Evolutionary conservation across 164 flowering plant genomes (phyloP).

Genomic region (Berberis thunbergii): DNA sequence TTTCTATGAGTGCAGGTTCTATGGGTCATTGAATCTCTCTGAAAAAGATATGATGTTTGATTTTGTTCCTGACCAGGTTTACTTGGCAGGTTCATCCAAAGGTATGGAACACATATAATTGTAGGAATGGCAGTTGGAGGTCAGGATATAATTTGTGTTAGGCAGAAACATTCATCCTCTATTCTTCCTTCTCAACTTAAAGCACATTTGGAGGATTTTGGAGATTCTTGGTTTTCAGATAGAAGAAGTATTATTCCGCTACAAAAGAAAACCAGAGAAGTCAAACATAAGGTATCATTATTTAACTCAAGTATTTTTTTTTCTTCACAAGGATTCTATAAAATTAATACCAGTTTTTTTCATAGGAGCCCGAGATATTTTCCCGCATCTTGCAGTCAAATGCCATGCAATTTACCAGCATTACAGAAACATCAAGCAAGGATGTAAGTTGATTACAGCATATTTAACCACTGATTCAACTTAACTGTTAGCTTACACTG

Average conservation of each 20-base stretch:
- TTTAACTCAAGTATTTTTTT: background rate
- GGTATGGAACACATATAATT: slow-evolving; percentile 82
- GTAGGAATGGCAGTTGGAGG: slow-evolving; percentile 88
- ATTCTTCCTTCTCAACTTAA: slow-evolving; percentile 68
- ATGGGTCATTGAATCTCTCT: background rate
- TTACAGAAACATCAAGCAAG: slow-evolving; percentile 74
- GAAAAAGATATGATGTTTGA: background rate
- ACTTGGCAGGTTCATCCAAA: slow-evolving; percentile 61
- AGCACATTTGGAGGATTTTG: slow-evolving; percentile 71
- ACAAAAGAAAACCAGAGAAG: slow-evolving; percentile 43
- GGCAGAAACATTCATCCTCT: slow-evolving; percentile 59
- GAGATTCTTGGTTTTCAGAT: slow-evolving; percentile 74
- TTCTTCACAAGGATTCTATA: slow-evolving; percentile 2
- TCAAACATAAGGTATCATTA: slow-evolving; percentile 39
- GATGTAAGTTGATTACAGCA: slow-evolving; percentile 47
- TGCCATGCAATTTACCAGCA: slow-evolving; percentile 51
- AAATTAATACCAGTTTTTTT: slow-evolving; percentile 4
- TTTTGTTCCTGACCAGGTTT: background rate
- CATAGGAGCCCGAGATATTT: slow-evolving; percentile 78
- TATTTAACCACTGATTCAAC: background rate
- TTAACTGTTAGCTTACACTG: slow-evolving; percentile 5
- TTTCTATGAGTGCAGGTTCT: too few species aligned
- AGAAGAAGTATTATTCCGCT: slow-evolving; percentile 40
- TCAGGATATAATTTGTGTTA: slow-evolving; percentile 69
- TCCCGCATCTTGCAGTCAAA: slow-evolving; percentile 55